Conservation (phyloP, 2,329 filamentous ascomycete species). For the Magnaporthiopsis poae region DNA sequence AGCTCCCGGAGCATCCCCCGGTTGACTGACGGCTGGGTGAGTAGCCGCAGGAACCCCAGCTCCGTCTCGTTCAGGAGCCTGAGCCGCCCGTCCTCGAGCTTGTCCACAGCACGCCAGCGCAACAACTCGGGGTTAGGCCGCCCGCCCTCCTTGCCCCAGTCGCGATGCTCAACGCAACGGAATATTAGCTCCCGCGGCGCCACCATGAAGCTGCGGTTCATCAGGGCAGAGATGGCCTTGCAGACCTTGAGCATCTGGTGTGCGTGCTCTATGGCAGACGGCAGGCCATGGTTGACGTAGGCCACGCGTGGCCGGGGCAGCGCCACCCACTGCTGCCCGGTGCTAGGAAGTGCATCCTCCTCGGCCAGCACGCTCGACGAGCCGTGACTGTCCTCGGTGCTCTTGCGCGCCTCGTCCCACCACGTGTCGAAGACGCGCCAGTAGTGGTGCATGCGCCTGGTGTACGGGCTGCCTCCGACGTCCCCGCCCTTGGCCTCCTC, state of each 20-base stretch:
- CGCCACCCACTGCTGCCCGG: not conserved
- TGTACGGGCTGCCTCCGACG: conserved; percentile 11
- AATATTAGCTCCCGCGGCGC: conserved; percentile 22
- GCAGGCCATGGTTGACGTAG: conserved; percentile 17
- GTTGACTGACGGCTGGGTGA: conserved; percentile 21
- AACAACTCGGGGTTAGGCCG: not conserved
- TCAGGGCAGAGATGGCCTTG: conserved; percentile 15
- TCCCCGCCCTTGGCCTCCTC: not conserved
- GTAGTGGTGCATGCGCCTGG: conserved; percentile 11
- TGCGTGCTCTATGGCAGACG: conserved; percentile 17
- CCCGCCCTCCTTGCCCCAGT: conserved; percentile 7
- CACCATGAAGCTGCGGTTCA: conserved; percentile 16
- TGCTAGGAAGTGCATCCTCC: not conserved
- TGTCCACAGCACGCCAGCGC: conserved; percentile 5
- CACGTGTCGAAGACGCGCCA: conserved; percentile 11
- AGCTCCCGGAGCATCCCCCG: conserved; percentile 14
- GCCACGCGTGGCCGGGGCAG: conserved; percentile 18
- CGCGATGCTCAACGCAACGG: conserved; percentile 14
- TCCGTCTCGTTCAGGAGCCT: conserved; percentile 19
- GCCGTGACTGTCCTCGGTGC: conserved; percentile 1
- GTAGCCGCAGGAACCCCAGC: conserved; percentile 23
- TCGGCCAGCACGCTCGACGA: not conserved
- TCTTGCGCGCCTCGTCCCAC: conserved; percentile 13
- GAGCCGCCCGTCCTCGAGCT: not conserved
- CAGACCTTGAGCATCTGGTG: conserved; percentile 21